Evolutionary conservation across 441 rosid species (phyloP).

Genomic region (Theobroma grandiflorum): DNA sequence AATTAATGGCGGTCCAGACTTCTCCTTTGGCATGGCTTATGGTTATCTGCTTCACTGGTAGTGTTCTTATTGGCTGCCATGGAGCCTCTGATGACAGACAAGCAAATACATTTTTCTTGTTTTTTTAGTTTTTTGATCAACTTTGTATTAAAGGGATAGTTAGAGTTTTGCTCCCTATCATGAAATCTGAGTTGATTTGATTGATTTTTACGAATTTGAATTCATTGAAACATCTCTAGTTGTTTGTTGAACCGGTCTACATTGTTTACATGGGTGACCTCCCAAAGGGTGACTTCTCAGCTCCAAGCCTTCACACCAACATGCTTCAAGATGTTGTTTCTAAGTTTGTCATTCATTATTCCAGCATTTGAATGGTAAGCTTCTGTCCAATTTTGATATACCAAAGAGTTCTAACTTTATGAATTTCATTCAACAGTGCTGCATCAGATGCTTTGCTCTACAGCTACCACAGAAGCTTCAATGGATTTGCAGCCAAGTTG

Average conservation of each 20-base stretch:
- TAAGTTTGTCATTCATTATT: conserved; percentile 32
- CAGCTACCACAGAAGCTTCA: conserved; percentile 63
- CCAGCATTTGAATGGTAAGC: not conserved
- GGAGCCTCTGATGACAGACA: conserved; percentile 21
- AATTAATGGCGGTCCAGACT: conserved; percentile 31
- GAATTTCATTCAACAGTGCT: conserved; percentile 25
- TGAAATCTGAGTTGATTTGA: not conserved
- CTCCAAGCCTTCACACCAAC: conserved; percentile 31
- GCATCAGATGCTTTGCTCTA: conserved; percentile 40
- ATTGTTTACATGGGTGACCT: conserved; percentile 53
- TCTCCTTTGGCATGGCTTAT: not conserved
- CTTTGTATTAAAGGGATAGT: no score
- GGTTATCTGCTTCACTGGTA: conserved; percentile 4
- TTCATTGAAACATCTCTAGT: not conserved
- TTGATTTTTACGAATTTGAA: not conserved
- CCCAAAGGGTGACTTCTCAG: conserved; percentile 34
- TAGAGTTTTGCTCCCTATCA: no score
- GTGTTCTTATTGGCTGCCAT: conserved; percentile 32
- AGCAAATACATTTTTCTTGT: conserved; percentile 14
- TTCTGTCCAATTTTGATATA: not conserved
- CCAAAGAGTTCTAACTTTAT: not conserved
- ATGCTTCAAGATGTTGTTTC: conserved; percentile 41
- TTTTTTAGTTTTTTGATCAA: not conserved
- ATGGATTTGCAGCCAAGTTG: conserved; percentile 61
- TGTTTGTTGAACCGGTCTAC: conserved; percentile 34